phyloP scores from a whole-genome alignment of 75 land plant genomes.

The Selaginella moellendorffii region DNA sequence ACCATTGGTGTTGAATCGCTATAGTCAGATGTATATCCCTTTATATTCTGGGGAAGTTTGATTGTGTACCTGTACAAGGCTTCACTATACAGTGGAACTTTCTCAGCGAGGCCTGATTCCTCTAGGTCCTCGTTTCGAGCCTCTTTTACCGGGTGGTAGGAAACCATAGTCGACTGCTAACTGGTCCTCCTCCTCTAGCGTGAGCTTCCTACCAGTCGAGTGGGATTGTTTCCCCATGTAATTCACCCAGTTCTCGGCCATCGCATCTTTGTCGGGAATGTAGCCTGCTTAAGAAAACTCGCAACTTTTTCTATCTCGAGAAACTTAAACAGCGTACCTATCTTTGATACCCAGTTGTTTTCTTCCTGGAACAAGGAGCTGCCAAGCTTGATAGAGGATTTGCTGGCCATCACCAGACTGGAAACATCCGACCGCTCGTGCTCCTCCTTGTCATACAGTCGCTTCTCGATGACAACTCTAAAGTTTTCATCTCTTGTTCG shows the following conservation, averaged over 20 bases:
- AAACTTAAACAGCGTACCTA: constrained; percentile 6
- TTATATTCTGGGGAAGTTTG: no score
- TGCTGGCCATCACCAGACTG: not conserved
- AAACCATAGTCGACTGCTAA: constrained; percentile 14
- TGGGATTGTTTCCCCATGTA: not conserved
- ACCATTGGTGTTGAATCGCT: no score
- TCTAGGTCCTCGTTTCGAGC: constrained; percentile 22
- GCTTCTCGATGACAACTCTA: constrained; percentile 41
- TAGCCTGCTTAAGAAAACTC: constrained; percentile 11
- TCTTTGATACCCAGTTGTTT: constrained; percentile 15
- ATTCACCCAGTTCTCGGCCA: not conserved
- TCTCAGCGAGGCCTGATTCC: constrained; percentile 15
- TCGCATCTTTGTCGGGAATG: constrained; percentile 21
- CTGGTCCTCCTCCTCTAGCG: constrained; percentile 6
- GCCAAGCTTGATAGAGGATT: not conserved
- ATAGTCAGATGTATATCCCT: no score
- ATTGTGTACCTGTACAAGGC: no score
- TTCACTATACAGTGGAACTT: no score
- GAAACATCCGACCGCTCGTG: constrained; percentile 5
- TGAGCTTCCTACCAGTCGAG: not conserved
- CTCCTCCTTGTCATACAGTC: constrained; percentile 34
- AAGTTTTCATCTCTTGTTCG: constrained; percentile 45
- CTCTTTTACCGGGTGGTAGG: constrained; percentile 16
- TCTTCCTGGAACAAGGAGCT: constrained; percentile 3
- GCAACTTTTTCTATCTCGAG: not conserved